Conservation (phyloP, 768 basidiomycete genomes). For the Suillus alpinus region DNA sequence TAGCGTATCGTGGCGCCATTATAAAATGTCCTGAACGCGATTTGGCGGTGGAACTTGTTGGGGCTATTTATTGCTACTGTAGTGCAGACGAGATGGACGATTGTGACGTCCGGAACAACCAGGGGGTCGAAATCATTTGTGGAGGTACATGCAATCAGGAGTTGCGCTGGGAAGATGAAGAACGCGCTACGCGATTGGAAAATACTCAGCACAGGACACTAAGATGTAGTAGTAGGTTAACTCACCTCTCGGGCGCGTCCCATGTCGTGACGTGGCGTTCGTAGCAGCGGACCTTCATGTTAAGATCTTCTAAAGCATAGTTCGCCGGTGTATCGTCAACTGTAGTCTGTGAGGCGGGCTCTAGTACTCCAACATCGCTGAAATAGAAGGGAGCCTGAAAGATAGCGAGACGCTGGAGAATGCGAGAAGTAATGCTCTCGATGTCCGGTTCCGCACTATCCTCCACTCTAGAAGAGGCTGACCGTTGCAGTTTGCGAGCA, state of each 20-base stretch:
- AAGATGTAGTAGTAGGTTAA: not conserved
- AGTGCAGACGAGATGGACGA: constrained; percentile 20
- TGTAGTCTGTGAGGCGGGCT: not conserved
- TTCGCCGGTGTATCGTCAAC: no score
- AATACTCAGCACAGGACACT: not conserved
- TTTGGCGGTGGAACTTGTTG: not conserved
- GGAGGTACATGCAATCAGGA: constrained; percentile 19
- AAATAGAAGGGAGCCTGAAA: not conserved
- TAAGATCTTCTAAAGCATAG: constrained; percentile 11
- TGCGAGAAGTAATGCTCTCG: not conserved
- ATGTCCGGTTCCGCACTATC: not conserved
- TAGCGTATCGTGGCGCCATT: constrained; percentile 4
- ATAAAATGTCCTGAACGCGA: not conserved
- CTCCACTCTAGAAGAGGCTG: not conserved
- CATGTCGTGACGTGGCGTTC: constrained; percentile 21
- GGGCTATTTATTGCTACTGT: not conserved
- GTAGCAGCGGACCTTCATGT: constrained; percentile 9
- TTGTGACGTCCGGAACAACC: constrained; percentile 8
- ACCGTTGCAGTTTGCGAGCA: not conserved
- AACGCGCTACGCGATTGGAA: not conserved
- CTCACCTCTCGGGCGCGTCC: constrained; percentile 21
- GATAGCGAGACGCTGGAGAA: not conserved
- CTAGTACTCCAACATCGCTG: not conserved
- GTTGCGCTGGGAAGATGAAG: constrained; percentile 21
- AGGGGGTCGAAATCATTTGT: constrained; percentile 9